phyloP scores from a whole-genome alignment of 257 asterid genomes.

The Salvia hispanica region DNA sequence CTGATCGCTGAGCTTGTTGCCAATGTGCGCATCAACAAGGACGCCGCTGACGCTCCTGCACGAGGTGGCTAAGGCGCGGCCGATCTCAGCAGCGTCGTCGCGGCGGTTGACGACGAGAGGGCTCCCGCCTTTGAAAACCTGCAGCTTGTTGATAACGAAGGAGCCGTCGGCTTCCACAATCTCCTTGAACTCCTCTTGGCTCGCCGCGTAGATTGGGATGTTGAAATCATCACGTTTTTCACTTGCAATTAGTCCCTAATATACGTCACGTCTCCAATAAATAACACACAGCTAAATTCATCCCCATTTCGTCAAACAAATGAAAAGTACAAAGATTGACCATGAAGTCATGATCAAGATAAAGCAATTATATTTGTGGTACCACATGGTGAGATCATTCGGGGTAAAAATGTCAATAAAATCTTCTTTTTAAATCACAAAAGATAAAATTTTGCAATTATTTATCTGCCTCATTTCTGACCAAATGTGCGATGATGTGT shows the following conservation, averaged over 20 bases:
- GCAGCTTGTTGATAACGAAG: conserved; percentile 64
- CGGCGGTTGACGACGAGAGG: conserved; percentile 83
- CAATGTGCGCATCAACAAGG: conserved; percentile 90
- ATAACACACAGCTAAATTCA: too few species aligned
- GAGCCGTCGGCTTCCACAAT: conserved; percentile 78
- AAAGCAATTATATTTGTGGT: too few species aligned
- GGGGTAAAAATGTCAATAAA: too few species aligned
- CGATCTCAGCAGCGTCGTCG: conserved; percentile 72
- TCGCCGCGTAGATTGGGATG: conserved; percentile 88
- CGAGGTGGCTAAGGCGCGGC: conserved; percentile 76
- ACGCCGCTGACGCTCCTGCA: conserved; percentile 84
- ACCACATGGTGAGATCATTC: too few species aligned
- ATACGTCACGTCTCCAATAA: too few species aligned
- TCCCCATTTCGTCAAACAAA: too few species aligned
- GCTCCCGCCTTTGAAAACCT: conserved; percentile 84
- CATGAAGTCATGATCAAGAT: too few species aligned
- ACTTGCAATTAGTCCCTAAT: conserved; percentile 51
- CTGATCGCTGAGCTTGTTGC: conserved; percentile 67
- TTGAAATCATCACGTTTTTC: conserved; percentile 85
- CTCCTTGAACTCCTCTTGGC: conserved; percentile 81
- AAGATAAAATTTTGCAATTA: too few species aligned
- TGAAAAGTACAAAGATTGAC: too few species aligned
- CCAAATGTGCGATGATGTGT: too few species aligned
- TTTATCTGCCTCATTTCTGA: too few species aligned
- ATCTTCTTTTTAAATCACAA: too few species aligned